Conservation (phyloP, 257 asterid species). For the Rauvolfia tetraphylla region DNA sequence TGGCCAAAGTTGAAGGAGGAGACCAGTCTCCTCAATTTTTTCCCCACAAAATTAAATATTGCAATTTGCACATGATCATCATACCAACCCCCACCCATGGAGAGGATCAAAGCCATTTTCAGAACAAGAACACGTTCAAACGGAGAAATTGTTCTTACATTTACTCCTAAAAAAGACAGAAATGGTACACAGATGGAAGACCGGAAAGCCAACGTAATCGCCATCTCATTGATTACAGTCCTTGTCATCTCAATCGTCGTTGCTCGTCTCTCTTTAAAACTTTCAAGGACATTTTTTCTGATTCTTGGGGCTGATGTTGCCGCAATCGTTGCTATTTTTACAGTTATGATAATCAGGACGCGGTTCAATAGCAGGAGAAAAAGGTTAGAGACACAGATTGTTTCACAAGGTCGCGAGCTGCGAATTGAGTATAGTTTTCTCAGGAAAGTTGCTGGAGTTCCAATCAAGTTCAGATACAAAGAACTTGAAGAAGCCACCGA, state of each 20-base stretch:
- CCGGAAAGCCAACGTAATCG: slow-evolving; percentile 38
- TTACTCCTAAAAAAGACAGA: slow-evolving; percentile 3
- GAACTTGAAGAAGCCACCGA: slow-evolving; percentile 74
- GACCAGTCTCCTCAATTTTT: not conserved
- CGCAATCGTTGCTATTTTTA: slow-evolving; percentile 44
- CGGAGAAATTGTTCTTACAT: not conserved
- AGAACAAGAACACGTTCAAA: not conserved
- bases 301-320: slow-evolving; percentile 57
- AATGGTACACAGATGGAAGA: slow-evolving; percentile 47
- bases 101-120: not conserved
- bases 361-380: slow-evolving; percentile 37
- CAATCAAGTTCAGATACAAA: slow-evolving; percentile 55
- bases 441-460: slow-evolving; percentile 77
- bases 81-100: not conserved
- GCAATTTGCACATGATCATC: not conserved
- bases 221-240: slow-evolving; percentile 25
- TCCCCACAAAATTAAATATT: not conserved
- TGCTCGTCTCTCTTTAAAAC: slow-evolving; percentile 42
- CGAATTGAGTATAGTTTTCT: slow-evolving; percentile 78
- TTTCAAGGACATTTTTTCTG: slow-evolving; percentile 47
- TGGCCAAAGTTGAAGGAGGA: not conserved
- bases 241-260: slow-evolving; percentile 37
- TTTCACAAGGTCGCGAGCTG: slow-evolving; percentile 62
- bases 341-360: slow-evolving; percentile 28
- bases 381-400: slow-evolving; percentile 39